Base-by-base conservation (phyloP, 352 stramenopile genomes). In the Phytophthora nicotianae region DNA sequence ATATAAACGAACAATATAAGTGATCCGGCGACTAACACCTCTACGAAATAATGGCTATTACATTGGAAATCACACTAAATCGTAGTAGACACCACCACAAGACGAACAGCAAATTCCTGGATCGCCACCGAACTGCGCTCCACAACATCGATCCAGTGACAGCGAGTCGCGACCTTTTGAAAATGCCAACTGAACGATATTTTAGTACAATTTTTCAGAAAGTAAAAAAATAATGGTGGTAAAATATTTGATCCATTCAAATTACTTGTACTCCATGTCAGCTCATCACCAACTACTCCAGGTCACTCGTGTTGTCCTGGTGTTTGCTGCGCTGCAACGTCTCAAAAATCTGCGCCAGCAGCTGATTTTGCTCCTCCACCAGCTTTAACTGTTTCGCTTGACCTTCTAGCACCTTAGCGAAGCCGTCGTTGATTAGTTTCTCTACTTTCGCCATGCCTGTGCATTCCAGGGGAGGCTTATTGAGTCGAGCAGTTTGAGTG, bases 311-410 rank as follows among this genome's bases (percentile, higher is more conserved):
- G 14, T 21, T 2, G 24, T 11, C 16, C 0, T 17, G 46, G 10
- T 56, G 55, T 17, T 27, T 7, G 17, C 20, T 37, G 9, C 46
- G 60, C 19, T 61, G 20, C 26, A 65, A n/a, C 20, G 48, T 27
- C 27, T 23, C 42, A 1, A 70, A 24, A 20, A 70, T 21, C 32
- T n/a, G 41, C 3, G 45, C 20, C 29, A 71, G 20, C 5, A 71
- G 26, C n/a, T 55, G 42, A 4, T 65, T 71, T 17, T 71, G 62
- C 20, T 20, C 29, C 46, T 62, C 57, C 1, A 48, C 46, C 13
- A 63, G 26, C 23, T 35, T 24, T 4, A 71, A 43, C n/a, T 71
- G 63, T 17, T 49, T 58, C 3, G 64, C 47, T 52, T 68, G 64
- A 5, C 38, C 14, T 21, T 57, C 58, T 11, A 72, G 16, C 14